These are phyloP conservation scores for Skeletonema menzelii DNA, from an alignment of 108 stramenopile genomes.

Conservation along the genomic window DNA sequence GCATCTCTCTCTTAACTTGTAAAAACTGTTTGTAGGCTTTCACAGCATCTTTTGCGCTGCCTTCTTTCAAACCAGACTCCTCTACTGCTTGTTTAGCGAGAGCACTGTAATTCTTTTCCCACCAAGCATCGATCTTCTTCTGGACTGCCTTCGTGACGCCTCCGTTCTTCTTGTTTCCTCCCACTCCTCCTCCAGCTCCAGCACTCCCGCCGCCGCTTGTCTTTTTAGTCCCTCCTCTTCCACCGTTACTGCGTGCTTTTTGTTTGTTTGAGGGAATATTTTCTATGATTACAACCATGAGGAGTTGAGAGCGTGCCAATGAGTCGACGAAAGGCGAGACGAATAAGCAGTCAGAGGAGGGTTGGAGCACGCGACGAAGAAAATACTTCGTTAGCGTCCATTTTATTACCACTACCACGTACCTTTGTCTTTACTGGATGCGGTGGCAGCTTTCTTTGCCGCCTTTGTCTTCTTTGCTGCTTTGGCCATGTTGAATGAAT, in stretches of 20 bases:
- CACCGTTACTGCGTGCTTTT: background rate
- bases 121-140: background rate
- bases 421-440: background rate
- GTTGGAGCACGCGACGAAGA: no score
- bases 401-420: no score
- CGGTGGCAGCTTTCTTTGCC: background rate
- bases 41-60: background rate
- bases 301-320: background rate
- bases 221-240: background rate
- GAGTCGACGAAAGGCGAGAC: background rate
- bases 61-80: background rate
- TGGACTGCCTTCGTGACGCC: background rate
- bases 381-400: no score
- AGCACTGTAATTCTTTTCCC: background rate
- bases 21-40: background rate
- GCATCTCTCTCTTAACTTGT: background rate
- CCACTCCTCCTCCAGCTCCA: background rate
- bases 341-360: background rate
- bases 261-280: background rate
- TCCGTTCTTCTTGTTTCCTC: background rate
- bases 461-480: background rate
- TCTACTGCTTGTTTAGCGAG: background rate
- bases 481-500: no score
- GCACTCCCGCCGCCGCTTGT: background rate
- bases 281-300: background rate